Percentiles rank a stretch among this genome's conserved stretches.
phyloP scores from a whole-genome alignment of 495 filamentous ascomycete species.

The Annulohypoxylon nitens region DNA sequence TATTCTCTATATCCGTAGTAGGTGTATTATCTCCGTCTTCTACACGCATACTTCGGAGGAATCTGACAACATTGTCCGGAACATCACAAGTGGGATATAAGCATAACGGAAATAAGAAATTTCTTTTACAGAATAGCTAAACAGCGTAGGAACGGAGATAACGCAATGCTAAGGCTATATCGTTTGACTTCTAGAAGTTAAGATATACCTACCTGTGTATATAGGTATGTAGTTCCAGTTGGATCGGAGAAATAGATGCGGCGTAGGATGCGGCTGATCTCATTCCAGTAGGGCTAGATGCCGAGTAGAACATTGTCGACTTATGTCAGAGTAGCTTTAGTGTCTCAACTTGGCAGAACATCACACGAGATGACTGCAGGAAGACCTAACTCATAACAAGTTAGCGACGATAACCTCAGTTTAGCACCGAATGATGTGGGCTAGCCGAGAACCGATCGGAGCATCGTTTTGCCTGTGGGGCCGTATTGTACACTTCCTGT shows the following conservation, averaged over 20 bases:
- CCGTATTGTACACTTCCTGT: background rate
- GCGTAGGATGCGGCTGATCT: slow-evolving; percentile 21
- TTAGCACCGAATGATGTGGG: slow-evolving; percentile 40
- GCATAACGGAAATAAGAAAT: slow-evolving; percentile 27
- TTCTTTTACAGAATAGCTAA: background rate
- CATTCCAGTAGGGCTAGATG: background rate
- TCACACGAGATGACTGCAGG: slow-evolving; percentile 25
- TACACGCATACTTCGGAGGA: background rate
- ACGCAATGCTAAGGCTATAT: background rate
- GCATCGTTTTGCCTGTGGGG: slow-evolving; percentile 39
- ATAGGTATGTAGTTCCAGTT: background rate
- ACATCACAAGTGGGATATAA: slow-evolving; percentile 9
- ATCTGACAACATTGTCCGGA: background rate
- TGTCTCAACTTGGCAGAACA: background rate
- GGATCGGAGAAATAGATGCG: slow-evolving; percentile 26
- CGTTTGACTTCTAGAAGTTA: background rate
- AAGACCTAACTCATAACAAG: slow-evolving; percentile 1
- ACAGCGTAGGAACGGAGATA: slow-evolving; percentile 24
- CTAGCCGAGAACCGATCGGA: slow-evolving; percentile 22
- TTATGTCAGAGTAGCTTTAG: slow-evolving; percentile 8
- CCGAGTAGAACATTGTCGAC: background rate
- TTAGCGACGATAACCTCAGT: slow-evolving; percentile 38
- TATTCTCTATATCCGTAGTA: background rate
- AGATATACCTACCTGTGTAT: background rate
- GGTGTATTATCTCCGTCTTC: background rate